Base-by-base conservation (phyloP, 192 early-diverging fungal genomes). In the Backusella australiensis region DNA sequence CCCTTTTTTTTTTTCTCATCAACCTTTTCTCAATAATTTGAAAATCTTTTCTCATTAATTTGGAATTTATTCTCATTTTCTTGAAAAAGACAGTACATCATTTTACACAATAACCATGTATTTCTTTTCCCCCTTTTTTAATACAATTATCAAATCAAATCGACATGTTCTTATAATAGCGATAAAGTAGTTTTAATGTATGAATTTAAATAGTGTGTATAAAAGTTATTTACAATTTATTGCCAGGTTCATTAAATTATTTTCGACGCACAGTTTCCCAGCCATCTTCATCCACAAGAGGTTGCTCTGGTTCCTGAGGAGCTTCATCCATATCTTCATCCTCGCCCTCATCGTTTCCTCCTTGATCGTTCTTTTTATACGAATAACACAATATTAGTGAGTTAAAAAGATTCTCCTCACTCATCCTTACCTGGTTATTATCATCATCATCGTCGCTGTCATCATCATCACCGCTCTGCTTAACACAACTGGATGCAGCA, bases 51-150 rank as follows among this genome's bases (percentile, higher is more conserved):
- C n/a, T n/a, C n/a, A n/a, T n/a, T n/a, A n/a, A n/a, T n/a, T n/a
- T n/a, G n/a, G n/a, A n/a, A n/a, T n/a, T n/a, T n/a, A n/a, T n/a
- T n/a, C n/a, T n/a, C n/a, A n/a, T n/a, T n/a, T n/a, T n/a, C n/a
- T n/a, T n/a, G n/a, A n/a, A n/a, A n/a, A n/a, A n/a, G n/a, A n/a
- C n/a, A n/a, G n/a, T n/a, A n/a, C 97, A 99, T 85, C 96, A 97
- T 59, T 90, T 93, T 23, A 95, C 94, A 4, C 4, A 6, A 6
- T 49, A 49, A 19, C 46, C 17, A 14, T 17, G 3, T 17, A 44
- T 44, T 14, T 44, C 15, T 14, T 42, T 42, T 42, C 41, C 41
- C 42, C 15, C 15, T 15, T 17, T 49, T 17, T 49, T 44, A 44
- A 49, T 49, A 6, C 6, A 49, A 49, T 49, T 19, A 49, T 49